Conservation (phyloP, 805 yeast species). For the Isabelozyma heimii region DNA sequence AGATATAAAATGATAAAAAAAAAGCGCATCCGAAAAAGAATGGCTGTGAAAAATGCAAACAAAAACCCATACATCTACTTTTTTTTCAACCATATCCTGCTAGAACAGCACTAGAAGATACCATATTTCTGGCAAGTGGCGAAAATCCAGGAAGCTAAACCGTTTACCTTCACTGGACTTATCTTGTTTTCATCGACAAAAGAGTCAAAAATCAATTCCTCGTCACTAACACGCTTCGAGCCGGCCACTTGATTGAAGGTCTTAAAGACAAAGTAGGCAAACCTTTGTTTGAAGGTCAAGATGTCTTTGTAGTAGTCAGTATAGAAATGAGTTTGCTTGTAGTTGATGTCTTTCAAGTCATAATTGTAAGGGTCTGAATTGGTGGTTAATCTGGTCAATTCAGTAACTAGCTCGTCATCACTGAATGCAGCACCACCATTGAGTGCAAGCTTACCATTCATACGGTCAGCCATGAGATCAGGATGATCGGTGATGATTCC, state of each 20-base stretch:
- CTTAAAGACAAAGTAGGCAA: conserved; percentile 9
- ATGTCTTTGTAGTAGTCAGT: conserved; percentile 5
- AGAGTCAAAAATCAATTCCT: conserved; percentile 14
- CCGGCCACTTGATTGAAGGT: conserved; percentile 7
- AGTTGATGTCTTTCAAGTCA: not conserved
- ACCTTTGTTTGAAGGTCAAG: conserved; percentile 12
- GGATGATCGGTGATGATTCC: conserved; percentile 39
- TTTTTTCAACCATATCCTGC: not conserved
- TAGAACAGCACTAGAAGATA: conserved; percentile 12
- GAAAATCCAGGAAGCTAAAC: conserved; percentile 16
- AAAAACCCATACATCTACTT: not conserved
- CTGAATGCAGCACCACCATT: conserved; percentile 43
- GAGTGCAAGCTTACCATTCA: conserved; percentile 21
- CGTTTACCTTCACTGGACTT: conserved; percentile 7
- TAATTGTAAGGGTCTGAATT: conserved; percentile 3
- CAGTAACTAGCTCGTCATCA: conserved; percentile 4
- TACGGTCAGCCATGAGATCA: conserved; percentile 23
- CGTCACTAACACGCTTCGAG: conserved; percentile 10
- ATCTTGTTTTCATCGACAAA: conserved; percentile 18
- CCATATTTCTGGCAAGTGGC: conserved; percentile 21
- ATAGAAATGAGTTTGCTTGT: conserved; percentile 1
- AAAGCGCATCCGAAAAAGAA: not conserved
- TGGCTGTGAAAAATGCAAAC: not conserved
- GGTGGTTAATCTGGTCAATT: conserved; percentile 5
- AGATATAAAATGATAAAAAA: not conserved